Evolutionary conservation across 495 filamentous ascomycete genomes (phyloP), one percentile per base, ranked within the genome.

Genomic region (Neurospora sp.): DNA sequence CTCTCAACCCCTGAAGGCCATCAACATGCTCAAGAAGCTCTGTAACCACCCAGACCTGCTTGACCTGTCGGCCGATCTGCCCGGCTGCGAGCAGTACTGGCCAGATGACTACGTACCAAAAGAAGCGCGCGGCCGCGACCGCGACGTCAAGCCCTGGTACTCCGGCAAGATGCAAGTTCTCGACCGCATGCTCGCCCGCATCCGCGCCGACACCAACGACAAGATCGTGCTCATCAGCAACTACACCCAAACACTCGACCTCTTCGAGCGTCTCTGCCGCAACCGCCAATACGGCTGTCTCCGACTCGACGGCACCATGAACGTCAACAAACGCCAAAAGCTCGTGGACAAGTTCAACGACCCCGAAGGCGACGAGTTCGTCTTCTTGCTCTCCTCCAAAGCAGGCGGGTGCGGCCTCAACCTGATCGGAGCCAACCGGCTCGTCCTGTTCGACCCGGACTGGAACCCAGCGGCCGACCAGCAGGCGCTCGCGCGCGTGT

Each of bases 401-500:
- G 96, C 96, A 20, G 96, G 96, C 78, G 96, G 96, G 1, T 98
- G 96, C 78, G 96, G 96, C 80, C 87, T 99, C 76, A 99, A 99
- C 78, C 86, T 99, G 54, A 98, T 98, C 79, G 96, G 96, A 66
- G 96, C 96, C 44, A 98, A 99, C 81, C 92, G 96, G 14, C 90
- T 99, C 5, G 93, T 99, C 4, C 90, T 99, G 39, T 99, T 99
- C 82, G 96, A 99, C 78, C 96, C 96, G 0, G 96, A 99, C 84
- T 99, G 96, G 96, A 99, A 99, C 79, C 96, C 96, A 1, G 96
- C 96, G 4, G 95, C 96, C 1, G 96, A 99, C 82, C 96, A 98
- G 82, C 96, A 99, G 83, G 96, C 96, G 1, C 86, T 98, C 23
- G 96, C 96, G 8, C 92, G 96, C 82, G 96, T 98, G 11, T 98